Evolutionary conservation across 805 yeast species (phyloP).

Genomic region (Zygoascus bituminiphila): DNA sequence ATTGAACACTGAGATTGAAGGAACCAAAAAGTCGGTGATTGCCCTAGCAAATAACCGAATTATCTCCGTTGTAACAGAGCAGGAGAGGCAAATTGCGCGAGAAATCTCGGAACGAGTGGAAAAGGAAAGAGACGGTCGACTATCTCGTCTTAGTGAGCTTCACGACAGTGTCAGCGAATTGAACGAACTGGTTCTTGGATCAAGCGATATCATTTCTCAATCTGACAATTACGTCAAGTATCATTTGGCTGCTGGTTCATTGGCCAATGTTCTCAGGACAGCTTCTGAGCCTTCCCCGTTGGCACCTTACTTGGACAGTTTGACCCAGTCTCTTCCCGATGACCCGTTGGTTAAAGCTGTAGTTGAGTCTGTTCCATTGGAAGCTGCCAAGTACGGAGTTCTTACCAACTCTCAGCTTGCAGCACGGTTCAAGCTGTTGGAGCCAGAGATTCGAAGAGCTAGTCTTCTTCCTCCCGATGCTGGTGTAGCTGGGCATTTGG

Average conservation of each 20-base stretch:
- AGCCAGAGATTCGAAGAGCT: conserved; percentile 81
- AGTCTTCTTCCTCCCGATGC: conserved; percentile 91
- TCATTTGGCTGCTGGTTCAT: conserved; percentile 38
- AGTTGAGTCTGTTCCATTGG: conserved; percentile 39
- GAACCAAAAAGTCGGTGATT: conserved; percentile 54
- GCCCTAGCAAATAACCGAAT: conserved; percentile 70
- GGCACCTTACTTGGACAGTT: conserved; percentile 26
- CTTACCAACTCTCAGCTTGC: conserved; percentile 70
- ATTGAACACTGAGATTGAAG: conserved; percentile 55
- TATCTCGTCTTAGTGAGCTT: conserved; percentile 58
- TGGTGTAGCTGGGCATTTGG: conserved; percentile 84
- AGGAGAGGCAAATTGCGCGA: conserved; percentile 57
- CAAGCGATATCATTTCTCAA: conserved; percentile 32
- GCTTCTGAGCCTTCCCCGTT: conserved; percentile 33
- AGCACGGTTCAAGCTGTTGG: conserved; percentile 69
- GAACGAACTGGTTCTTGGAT: conserved; percentile 33
- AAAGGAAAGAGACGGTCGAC: conserved; percentile 68
- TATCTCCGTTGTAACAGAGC: conserved; percentile 55
- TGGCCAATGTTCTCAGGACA: conserved; percentile 35
- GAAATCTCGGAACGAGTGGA: conserved; percentile 54
- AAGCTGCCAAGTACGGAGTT: conserved; percentile 45
- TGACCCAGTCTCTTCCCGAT: conserved; percentile 34
- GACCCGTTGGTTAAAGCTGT: conserved; percentile 45
- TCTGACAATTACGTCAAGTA: conserved; percentile 35
- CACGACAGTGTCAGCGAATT: conserved; percentile 48